Percentiles rank a stretch among this genome's conserved stretches.
Conservation (phyloP, 148 eudicot species). For the Camellia sinensis region DNA sequence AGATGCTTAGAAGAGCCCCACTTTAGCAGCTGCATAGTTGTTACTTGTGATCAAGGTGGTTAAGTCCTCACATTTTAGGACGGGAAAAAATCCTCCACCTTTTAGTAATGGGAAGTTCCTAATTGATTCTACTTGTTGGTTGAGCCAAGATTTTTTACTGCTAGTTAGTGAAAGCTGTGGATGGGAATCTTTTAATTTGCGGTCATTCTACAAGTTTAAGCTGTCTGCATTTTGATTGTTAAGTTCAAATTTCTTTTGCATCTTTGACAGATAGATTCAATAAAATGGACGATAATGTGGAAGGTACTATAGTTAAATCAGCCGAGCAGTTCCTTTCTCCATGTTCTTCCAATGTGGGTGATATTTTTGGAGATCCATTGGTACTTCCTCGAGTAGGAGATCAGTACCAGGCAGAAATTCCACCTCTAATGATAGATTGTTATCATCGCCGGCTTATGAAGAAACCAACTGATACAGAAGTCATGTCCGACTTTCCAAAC, state of each 20-base stretch:
- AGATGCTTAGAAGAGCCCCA: neutral
- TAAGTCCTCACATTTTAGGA: neutral
- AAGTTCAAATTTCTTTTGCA: neutral
- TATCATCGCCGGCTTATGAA: neutral
- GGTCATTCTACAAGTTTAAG: neutral
- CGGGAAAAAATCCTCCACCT: neutral
- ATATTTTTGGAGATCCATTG: slow-evolving; percentile 16
- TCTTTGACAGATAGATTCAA: slow-evolving; percentile 6
- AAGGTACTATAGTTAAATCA: neutral
- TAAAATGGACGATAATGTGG: slow-evolving; percentile 14
- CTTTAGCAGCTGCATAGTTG: neutral
- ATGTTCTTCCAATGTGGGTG: neutral
- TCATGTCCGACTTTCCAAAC: neutral
- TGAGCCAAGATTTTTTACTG: neutral
- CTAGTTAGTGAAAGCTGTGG: neutral
- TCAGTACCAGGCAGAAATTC: slow-evolving; percentile 38
- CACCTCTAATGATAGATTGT: slow-evolving; percentile 17
- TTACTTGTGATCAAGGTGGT: neutral
- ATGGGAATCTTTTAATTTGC: neutral
- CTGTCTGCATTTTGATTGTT: neutral
- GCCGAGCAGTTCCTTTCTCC: slow-evolving; percentile 17
- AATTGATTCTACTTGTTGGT: neutral
- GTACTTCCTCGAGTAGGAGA: slow-evolving; percentile 29
- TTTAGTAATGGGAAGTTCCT: neutral
- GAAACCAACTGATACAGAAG: slow-evolving; percentile 4